Evolutionary conservation across 176 grass and related monocot genomes (phyloP), one percentile per base, ranked within the genome.

Genomic region (Melocanna baccifera): DNA sequence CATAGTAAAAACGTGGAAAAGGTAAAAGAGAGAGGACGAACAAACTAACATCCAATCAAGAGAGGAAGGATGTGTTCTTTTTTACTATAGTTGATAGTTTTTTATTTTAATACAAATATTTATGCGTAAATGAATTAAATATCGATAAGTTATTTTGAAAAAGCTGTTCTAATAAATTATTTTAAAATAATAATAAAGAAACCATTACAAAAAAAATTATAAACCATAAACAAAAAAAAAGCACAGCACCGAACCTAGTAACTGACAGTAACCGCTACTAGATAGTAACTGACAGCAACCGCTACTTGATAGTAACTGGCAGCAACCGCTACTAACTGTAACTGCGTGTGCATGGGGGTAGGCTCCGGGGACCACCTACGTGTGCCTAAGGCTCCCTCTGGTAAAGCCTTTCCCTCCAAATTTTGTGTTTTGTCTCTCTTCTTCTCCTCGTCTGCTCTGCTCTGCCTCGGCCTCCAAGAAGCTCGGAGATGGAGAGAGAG

Each of bases 301-400:
- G 67, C n/a, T n/a, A n/a, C n/a, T n/a, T n/a, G n/a, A n/a, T 5
- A 77, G 75, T 16, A 57, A 48, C 32, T 13, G 30, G 15, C 6
- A 70, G 50, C 19, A 80, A 80, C 39, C n/a, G 67, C 82, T 66
- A 29, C 16, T 67, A 36, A 87, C 62, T 73, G 87, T 69, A 37
- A 61, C 22, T 58, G 66, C 19, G 56, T 18, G 7, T 45, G 40
- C 20, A 47, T 25, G 45, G 20, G 50, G 25, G n/a, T 51, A 56
- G 69, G 75, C 80, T 80, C 80, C 89, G 89, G 89, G 85, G 89
- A 84, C 75, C 86, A 83, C 87, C 88, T 87, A 47, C 64, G 68
- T 62, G 11, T 42, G 43, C 4, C 14, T 81, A 66, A 76, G 81
- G 73, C 88, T 85, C 85, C 85, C 83, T 83, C 85, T 83, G 90